Evolutionary conservation across 1,139 yeast genomes (phyloP).

Genomic region (Lodderomyces theae): DNA sequence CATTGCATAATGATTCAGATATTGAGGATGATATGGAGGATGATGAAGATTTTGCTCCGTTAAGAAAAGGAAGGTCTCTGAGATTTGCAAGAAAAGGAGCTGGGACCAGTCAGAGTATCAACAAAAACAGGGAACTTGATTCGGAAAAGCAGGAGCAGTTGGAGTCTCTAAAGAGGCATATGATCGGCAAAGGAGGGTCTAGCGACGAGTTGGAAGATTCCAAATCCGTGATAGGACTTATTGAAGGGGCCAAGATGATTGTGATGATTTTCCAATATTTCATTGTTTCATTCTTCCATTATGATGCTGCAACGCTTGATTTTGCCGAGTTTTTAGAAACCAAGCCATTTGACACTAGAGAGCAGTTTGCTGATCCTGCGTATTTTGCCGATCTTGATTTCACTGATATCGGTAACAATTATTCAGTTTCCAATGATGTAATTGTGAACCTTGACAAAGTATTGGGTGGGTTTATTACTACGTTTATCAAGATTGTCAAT

Average conservation of each 20-base stretch:
- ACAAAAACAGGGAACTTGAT: constrained; percentile 5
- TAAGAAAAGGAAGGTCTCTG: constrained; percentile 34
- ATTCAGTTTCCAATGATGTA: constrained; percentile 54
- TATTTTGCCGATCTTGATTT: constrained; percentile 9
- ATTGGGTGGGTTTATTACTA: constrained; percentile 49
- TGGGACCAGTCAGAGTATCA: constrained; percentile 17
- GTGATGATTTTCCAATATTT: constrained; percentile 60
- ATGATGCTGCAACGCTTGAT: constrained; percentile 43
- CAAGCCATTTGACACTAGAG: constrained; percentile 37
- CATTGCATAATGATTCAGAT: constrained; percentile 15
- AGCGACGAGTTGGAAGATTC: constrained; percentile 36
- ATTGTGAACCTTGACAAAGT: constrained; percentile 50
- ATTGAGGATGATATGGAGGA: constrained; percentile 16
- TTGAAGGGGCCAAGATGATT: constrained; percentile 35
- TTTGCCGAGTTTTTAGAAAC: constrained; percentile 49
- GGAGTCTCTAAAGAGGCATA: constrained; percentile 9
- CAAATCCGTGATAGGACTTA: constrained; percentile 40
- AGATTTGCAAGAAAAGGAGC: constrained; percentile 28
- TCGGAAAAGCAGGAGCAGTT: constrained; percentile 8
- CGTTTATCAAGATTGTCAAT: constrained; percentile 34
- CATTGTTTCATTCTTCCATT: constrained; percentile 62
- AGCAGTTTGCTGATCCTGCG: constrained; percentile 25
- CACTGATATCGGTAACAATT: constrained; percentile 22
- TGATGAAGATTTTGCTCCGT: constrained; percentile 15
- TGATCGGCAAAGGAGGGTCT: constrained; percentile 10